phyloP scores from a whole-genome alignment of 2,329 filamentous ascomycete genomes.

The Venturia pyrina region DNA sequence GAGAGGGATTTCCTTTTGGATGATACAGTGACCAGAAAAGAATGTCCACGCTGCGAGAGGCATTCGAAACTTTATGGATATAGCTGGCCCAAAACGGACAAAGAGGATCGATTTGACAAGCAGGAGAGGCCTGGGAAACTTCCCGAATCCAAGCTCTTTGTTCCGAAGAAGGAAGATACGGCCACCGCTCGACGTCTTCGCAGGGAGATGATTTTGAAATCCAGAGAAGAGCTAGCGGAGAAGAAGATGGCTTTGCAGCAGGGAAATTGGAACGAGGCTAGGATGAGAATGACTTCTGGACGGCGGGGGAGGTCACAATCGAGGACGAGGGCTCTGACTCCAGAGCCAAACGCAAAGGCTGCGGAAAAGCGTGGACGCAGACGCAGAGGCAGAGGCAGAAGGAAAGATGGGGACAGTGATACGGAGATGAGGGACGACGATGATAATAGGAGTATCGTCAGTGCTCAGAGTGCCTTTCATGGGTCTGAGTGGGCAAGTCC shows the following conservation, averaged over 20 bases:
- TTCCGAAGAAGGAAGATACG: neutral
- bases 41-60: slow-evolving; percentile 86
- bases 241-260: neutral
- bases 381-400: neutral
- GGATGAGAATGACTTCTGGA: slow-evolving; percentile 3
- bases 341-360: neutral
- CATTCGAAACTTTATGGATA: slow-evolving; percentile 95
- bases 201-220: neutral
- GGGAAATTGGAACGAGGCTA: neutral
- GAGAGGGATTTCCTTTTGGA: slow-evolving; percentile 73
- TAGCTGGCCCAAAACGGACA: slow-evolving; percentile 91
- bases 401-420: neutral
- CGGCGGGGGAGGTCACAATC: slow-evolving; percentile 1
- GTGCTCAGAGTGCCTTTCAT: slow-evolving; percentile 1
- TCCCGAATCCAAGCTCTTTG: slow-evolving; percentile 26
- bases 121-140: slow-evolving; percentile 62
- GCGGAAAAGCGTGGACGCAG: neutral
- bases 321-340: neutral
- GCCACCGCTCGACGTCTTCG: neutral
- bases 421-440: neutral
- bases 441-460: neutral
- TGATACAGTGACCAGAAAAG: slow-evolving; percentile 71
- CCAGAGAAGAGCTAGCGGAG: neutral
- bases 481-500: slow-evolving; percentile 1
- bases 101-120: slow-evolving; percentile 61